Evolutionary conservation across 345 rosid genomes (phyloP).

Genomic region (Eucalyptus regnans): DNA sequence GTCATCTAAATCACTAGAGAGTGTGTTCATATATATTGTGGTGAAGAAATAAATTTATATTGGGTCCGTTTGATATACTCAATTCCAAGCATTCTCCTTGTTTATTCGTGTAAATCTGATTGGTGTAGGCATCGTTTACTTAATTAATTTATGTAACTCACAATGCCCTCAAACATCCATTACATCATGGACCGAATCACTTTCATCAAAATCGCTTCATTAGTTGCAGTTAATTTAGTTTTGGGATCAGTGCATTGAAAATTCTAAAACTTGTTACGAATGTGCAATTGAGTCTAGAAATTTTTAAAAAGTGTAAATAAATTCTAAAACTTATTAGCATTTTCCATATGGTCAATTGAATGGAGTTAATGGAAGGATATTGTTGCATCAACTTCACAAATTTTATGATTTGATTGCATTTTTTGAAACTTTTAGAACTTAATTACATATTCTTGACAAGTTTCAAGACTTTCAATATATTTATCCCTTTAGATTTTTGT

Average conservation of each 20-base stretch:
- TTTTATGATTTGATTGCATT: too few relatives aligned
- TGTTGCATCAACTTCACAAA: background rate
- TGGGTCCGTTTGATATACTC: background rate
- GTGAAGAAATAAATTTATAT: background rate
- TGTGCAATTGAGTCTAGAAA: accelerated
- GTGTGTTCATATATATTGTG: background rate
- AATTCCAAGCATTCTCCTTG: background rate
- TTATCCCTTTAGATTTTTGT: background rate
- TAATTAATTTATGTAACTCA: background rate
- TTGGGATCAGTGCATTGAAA: background rate
- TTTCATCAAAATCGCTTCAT: background rate
- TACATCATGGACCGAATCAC: background rate
- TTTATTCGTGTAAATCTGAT: background rate
- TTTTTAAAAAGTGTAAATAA: accelerated
- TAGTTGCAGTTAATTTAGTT: background rate
- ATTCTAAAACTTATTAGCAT: too few relatives aligned
- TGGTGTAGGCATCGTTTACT: background rate
- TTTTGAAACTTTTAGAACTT: background rate
- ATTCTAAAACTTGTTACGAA: accelerated
- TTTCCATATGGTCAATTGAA: background rate
- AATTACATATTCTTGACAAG: too few relatives aligned
- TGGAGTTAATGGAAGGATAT: background rate
- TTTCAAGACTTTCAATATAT: too few relatives aligned
- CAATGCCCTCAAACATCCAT: background rate
- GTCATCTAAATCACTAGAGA: background rate